Conservation (phyloP, 441 rosid genomes). For the Populus hybrid region DNA sequence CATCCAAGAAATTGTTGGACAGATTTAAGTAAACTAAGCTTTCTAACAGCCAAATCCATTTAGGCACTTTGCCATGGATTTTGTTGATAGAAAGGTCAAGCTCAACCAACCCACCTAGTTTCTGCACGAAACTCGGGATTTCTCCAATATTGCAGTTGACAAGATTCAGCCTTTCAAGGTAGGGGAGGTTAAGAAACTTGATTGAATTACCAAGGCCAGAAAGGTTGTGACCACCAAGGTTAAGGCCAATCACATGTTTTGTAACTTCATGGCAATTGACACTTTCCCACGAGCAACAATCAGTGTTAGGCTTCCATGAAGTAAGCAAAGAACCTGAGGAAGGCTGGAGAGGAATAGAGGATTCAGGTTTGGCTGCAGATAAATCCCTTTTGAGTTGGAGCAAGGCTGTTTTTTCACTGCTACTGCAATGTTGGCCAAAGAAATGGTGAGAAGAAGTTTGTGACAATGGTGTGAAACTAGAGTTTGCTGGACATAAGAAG, state of each 20-base stretch:
- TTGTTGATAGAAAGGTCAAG: conserved; percentile 25
- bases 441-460: not conserved
- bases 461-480: not conserved
- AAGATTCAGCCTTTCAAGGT: not conserved
- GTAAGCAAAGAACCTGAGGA: not conserved
- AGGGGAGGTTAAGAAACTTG: not conserved
- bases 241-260: not conserved
- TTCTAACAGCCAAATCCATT: not conserved
- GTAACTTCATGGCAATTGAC: not conserved
- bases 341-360: not conserved
- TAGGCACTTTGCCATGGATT: not conserved
- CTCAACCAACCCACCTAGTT: not conserved
- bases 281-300: not conserved
- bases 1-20: not conserved
- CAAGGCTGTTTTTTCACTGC: not conserved
- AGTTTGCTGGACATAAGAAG: not conserved
- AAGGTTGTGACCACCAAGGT: not conserved
- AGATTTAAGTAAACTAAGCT: not conserved
- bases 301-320: not conserved
- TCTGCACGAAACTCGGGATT: not conserved
- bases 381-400: not conserved
- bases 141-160: not conserved
- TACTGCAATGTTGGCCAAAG: not conserved
- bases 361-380: not conserved
- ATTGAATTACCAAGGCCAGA: not conserved